phyloP scores from a whole-genome alignment of 805 yeast genomes.

The Lipomyces japonicus region DNA sequence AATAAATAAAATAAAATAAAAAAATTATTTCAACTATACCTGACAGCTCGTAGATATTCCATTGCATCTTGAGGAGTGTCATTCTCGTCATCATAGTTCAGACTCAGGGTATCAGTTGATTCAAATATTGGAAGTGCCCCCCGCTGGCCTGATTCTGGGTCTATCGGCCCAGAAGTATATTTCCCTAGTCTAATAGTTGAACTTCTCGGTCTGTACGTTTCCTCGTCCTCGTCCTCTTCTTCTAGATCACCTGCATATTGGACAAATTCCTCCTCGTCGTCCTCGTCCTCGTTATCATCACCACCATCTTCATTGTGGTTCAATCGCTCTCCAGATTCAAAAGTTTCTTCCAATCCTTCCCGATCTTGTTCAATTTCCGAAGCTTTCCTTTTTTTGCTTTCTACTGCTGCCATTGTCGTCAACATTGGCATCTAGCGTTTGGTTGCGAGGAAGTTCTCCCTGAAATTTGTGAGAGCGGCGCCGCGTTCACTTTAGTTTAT shows the following conservation, averaged over 20 bases:
- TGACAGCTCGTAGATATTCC: conserved; percentile 18
- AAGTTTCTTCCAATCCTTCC: no score
- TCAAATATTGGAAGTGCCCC: conserved; percentile 34
- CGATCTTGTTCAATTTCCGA: no score
- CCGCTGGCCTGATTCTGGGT: conserved; percentile 33
- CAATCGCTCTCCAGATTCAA: no score
- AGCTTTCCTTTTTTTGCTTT: no score
- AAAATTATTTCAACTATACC: conserved; percentile 4
- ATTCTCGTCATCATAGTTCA: conserved; percentile 22
- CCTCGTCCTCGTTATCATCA: not conserved
- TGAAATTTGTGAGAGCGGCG: no score
- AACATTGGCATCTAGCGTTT: no score
- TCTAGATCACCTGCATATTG: conserved; percentile 1
- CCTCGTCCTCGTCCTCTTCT: conserved; percentile 9
- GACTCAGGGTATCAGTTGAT: not conserved
- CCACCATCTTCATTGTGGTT: not conserved
- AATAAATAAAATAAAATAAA: not conserved
- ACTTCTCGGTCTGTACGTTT: conserved; percentile 4
- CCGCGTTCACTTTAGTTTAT: no score
- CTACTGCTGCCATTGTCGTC: no score
- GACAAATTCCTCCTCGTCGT: conserved; percentile 13
- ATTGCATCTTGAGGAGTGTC: conserved; percentile 19
- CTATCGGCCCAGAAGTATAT: conserved; percentile 31
- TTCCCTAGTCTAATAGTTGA: conserved; percentile 17
- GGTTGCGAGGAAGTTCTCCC: no score